These are phyloP conservation scores for Macrophomina tecta DNA, from an alignment of 2,329 filamentous ascomycete species.

Conservation along the genomic window DNA sequence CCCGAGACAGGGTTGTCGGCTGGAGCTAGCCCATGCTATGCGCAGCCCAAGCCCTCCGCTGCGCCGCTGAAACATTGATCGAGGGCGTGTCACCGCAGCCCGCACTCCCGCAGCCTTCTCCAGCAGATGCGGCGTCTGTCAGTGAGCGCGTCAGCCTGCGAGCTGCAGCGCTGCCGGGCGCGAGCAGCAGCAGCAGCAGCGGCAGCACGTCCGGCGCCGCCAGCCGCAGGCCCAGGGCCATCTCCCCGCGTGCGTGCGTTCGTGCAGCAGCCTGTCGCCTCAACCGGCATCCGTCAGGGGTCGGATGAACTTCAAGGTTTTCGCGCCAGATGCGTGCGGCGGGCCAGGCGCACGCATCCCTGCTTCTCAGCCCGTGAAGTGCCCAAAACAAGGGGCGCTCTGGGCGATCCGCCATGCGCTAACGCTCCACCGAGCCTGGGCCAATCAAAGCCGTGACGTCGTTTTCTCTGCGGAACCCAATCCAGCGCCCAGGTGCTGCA, in stretches of 20 bases:
- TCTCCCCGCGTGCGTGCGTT: background rate
- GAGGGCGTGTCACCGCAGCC: slow-evolving; percentile 23
- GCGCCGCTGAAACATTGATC: slow-evolving; percentile 24
- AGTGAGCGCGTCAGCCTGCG: slow-evolving; percentile 11
- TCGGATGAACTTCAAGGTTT: slow-evolving; percentile 20
- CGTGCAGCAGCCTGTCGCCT: slow-evolving; percentile 9
- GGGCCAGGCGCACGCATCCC: slow-evolving; percentile 17
- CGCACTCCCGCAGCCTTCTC: slow-evolving; percentile 14
- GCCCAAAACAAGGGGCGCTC: slow-evolving; percentile 20
- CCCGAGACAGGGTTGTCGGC: slow-evolving; percentile 7
- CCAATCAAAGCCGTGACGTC: slow-evolving; percentile 19
- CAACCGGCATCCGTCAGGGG: slow-evolving; percentile 20
- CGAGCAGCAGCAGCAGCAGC: background rate
- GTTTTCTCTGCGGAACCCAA: background rate
- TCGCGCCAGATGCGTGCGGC: slow-evolving; percentile 21
- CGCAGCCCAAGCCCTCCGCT: slow-evolving; percentile 23
- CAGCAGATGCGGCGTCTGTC: slow-evolving; percentile 11
- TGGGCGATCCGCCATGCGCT: slow-evolving; percentile 21
- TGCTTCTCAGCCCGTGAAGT: slow-evolving; percentile 17
- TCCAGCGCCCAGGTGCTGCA: slow-evolving; percentile 8
- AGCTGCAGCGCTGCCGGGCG: slow-evolving; percentile 5
- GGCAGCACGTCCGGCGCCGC: background rate
- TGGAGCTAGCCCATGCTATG: slow-evolving; percentile 25
- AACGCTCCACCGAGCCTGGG: slow-evolving; percentile 11
- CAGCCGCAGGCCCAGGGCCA: background rate